Base-by-base conservation (phyloP, 352 stramenopile genomes). In the Phytophthora crassamura region DNA sequence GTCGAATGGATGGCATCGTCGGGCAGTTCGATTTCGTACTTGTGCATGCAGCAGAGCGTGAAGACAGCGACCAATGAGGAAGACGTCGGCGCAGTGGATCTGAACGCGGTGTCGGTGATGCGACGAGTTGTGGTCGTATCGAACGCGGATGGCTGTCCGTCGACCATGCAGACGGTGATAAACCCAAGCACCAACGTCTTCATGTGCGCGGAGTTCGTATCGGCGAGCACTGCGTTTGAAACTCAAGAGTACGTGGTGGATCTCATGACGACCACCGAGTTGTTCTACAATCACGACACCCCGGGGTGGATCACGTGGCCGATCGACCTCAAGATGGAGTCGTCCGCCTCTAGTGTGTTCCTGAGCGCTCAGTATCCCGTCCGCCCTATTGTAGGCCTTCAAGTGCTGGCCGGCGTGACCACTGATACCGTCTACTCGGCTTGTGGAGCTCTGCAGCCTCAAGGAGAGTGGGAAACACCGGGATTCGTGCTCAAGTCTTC, bases 271-370 rank as follows among this genome's bases (percentile, higher is more conserved):
- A 76, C 77, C 1, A 67, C 48, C 28, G 69, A 81, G 47, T 61
- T 53, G 4, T 76, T 80, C 49, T 84, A 86, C 69, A 82, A 78
- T 54, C 74, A 82, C 67, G 72, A 83, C 4, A 72, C 38, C 0
- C 60, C 69, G 0, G 77, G 74, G 32, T 86, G 77, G 77, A 67
- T 76, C 18, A 84, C 77, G 2, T 64, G 75, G 61, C 74, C 56
- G 0, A n/a, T 42, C 30, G 64, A 65, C 32, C 54, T 82, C 52
- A 71, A 67, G 48, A 58, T 67, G 16, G 51, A 64, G 1, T 59
- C 53, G 7, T 5, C 4, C 28, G 52, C 49, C 30, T 50, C 62
- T 14, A 70, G 77, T 4, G 67, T 76, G 1, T 86, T 72, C 33
- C 20, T 80, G 4, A 83, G 77, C 54, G 56, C 52, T 59, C 68